Conservation (phyloP, 805 yeast species). For the Candida maltosa region DNA sequence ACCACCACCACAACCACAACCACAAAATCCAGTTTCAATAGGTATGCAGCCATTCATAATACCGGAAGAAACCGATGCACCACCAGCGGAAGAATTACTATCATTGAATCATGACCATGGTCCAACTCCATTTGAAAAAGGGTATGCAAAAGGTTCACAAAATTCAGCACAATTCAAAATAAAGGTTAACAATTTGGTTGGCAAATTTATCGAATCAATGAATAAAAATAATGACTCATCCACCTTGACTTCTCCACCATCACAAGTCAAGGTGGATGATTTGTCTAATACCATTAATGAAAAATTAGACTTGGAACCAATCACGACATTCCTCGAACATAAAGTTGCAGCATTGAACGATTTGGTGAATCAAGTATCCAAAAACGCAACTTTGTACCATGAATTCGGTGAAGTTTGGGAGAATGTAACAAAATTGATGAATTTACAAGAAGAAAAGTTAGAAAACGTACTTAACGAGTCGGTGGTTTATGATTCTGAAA, state of each 20-base stretch:
- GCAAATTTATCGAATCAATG: conserved; percentile 7
- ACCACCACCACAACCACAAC: no score
- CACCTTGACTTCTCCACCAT: not conserved
- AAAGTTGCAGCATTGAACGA: conserved; percentile 26
- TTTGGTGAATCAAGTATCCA: conserved; percentile 20
- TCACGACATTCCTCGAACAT: conserved; percentile 24
- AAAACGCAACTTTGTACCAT: conserved; percentile 25
- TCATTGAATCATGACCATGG: conserved; percentile 18
- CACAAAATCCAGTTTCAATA: conserved; percentile 6
- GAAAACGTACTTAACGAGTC: conserved; percentile 8
- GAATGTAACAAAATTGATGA: conserved; percentile 18
- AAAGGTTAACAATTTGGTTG: conserved; percentile 12
- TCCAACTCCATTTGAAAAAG: conserved; percentile 30
- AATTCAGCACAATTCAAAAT: conserved; percentile 21
- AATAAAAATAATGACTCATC: conserved; percentile 4
- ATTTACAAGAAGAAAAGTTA: conserved; percentile 25
- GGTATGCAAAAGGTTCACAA: conserved; percentile 31
- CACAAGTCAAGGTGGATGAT: conserved; percentile 24
- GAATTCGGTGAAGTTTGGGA: conserved; percentile 25
- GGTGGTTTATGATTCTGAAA: no score
- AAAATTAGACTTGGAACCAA: conserved; percentile 33
- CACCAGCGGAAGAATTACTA: conserved; percentile 1
- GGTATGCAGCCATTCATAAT: conserved; percentile 17
- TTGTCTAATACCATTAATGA: conserved; percentile 27
- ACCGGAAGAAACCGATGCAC: not conserved